These are phyloP conservation scores for Botrytis deweyae DNA, from an alignment of 2,329 filamentous ascomycete genomes.

Conservation along the genomic window DNA sequence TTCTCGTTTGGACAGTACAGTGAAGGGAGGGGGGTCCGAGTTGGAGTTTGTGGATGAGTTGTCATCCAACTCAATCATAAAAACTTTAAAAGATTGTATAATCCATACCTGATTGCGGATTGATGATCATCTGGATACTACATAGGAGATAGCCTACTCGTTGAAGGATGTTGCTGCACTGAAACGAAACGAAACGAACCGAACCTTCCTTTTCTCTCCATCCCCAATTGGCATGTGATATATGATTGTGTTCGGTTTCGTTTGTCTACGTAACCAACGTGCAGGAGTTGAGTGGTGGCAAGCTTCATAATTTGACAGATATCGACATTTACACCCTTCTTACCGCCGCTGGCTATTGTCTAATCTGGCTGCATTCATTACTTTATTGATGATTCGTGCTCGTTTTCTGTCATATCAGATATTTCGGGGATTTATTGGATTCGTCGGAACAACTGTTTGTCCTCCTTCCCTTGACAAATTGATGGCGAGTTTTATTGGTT, in stretches of 20 bases:
- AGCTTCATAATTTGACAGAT: conserved; percentile 16
- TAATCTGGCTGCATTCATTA: background rate
- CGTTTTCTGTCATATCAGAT: conserved; percentile 16
- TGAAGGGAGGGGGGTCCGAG: conserved; percentile 3
- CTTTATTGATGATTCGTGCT: background rate
- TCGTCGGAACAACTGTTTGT: conserved; percentile 18
- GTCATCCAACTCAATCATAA: conserved; percentile 11
- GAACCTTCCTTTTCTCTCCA: background rate
- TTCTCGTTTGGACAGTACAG: conserved; percentile 1
- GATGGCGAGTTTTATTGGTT: conserved; percentile 9
- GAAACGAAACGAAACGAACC: background rate
- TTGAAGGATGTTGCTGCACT: conserved; percentile 1
- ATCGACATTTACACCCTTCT: conserved; percentile 1
- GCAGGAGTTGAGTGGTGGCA: conserved; percentile 3
- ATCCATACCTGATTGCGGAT: background rate
- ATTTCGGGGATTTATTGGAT: conserved; percentile 2
- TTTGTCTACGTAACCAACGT: conserved; percentile 16
- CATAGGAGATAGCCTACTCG: background rate
- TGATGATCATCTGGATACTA: background rate
- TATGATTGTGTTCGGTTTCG: background rate
- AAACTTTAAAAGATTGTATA: background rate
- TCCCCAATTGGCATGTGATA: conserved; percentile 10
- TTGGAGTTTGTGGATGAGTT: conserved; percentile 10
- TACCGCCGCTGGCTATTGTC: conserved; percentile 10
- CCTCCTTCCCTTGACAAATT: background rate